Percentiles rank a stretch among this genome's conserved stretches.
Evolutionary conservation across 108 stramenopile species (phyloP).

Genomic region (Cyclotella atomus): DNA sequence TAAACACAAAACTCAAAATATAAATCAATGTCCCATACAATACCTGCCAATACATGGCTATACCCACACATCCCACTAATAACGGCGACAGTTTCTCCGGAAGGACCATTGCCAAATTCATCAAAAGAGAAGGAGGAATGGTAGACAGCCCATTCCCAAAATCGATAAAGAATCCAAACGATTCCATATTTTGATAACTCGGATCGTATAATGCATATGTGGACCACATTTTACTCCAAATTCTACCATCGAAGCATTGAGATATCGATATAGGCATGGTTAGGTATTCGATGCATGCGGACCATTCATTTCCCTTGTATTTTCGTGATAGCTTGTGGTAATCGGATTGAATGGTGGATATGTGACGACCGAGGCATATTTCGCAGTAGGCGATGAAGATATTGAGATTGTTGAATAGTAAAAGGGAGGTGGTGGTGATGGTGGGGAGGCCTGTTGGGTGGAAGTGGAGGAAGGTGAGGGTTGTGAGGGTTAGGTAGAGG

Average conservation of each 20-base stretch:
- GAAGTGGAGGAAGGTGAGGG: neutral
- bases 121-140: conserved; percentile 70
- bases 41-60: conserved; percentile 81
- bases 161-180: conserved; percentile 89
- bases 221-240: conserved; percentile 81
- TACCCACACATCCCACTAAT: conserved; percentile 65
- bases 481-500: neutral
- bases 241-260: conserved; percentile 55
- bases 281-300: conserved; percentile 59
- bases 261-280: conserved; percentile 59
- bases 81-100: conserved; percentile 44
- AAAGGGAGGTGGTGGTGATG: conserved; percentile 40
- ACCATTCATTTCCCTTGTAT: conserved; percentile 60
- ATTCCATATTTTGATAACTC: conserved; percentile 83
- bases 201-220: conserved; percentile 85
- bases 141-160: conserved; percentile 86
- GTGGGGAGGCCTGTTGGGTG: neutral
- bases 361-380: conserved; percentile 69
- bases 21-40: conserved; percentile 85
- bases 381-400: conserved; percentile 82
- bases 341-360: conserved; percentile 63
- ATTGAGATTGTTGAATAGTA: conserved; percentile 87
- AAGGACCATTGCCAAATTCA: conserved; percentile 71
- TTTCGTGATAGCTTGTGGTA: conserved; percentile 56
- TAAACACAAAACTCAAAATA: conserved; percentile 69